phyloP scores from a whole-genome alignment of 2,329 filamentous ascomycete genomes.

The Nemania sp. region DNA sequence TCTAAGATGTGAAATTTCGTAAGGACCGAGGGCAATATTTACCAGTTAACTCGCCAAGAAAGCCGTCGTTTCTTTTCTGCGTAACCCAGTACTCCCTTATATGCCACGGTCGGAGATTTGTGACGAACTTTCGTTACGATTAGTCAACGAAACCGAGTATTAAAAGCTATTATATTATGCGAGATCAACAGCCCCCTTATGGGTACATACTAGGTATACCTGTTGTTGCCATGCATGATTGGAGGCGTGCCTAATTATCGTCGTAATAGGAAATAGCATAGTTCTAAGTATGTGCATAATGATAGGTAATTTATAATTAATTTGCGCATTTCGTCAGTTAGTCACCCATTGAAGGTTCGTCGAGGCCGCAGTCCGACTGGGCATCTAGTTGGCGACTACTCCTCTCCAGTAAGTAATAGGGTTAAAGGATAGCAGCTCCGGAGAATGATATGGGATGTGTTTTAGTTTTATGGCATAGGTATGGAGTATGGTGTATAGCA shows the following conservation, averaged over 20 bases:
- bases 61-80: slow-evolving; percentile 24
- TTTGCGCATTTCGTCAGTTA: too few relatives aligned
- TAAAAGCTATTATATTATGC: neutral
- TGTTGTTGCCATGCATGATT: neutral
- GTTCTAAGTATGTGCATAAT: neutral
- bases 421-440: too few relatives aligned
- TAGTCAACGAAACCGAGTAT: neutral
- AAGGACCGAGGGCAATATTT: slow-evolving; percentile 3
- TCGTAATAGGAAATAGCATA: neutral
- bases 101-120: slow-evolving; percentile 14
- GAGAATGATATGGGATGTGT: too few relatives aligned
- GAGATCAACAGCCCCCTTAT: neutral
- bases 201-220: neutral
- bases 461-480: too few relatives aligned
- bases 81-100: neutral
- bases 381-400: too few relatives aligned
- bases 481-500: too few relatives aligned
- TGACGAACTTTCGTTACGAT: slow-evolving; percentile 3
- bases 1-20: neutral
- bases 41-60: slow-evolving; percentile 3
- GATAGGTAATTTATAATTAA: neutral
- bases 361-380: too few relatives aligned
- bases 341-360: neutral
- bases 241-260: neutral
- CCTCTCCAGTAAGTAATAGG: too few relatives aligned